A percentile compares a stretch with the other conserved stretches of the same genome.
These are phyloP conservation scores for Capsicum pubescens DNA, from an alignment of 257 asterid species.

Conservation along the genomic window DNA sequence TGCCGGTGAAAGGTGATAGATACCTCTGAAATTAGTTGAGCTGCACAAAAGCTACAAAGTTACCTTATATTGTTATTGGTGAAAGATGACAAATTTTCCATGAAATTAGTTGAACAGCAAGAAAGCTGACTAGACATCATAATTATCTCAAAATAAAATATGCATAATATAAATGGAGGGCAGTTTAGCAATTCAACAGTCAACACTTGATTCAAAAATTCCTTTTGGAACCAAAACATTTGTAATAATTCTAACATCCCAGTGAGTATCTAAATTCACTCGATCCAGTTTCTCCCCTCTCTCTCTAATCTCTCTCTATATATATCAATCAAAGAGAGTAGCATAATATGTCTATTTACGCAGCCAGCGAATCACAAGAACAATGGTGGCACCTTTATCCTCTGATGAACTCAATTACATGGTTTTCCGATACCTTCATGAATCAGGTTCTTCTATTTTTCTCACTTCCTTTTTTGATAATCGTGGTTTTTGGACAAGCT, in stretches of 20 bases:
- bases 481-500: too few relatives aligned
- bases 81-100: too few relatives aligned
- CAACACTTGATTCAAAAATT: not conserved
- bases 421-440: constrained; percentile 83
- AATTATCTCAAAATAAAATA: too few relatives aligned
- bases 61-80: too few relatives aligned
- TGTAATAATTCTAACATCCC: not conserved
- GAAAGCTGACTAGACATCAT: too few relatives aligned
- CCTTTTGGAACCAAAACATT: not conserved
- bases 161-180: not conserved
- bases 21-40: too few relatives aligned
- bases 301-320: not conserved
- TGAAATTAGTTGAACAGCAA: too few relatives aligned
- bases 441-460: constrained; percentile 60
- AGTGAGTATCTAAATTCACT: not conserved
- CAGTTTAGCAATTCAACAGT: not conserved
- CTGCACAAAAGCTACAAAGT: too few relatives aligned
- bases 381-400: constrained; percentile 68
- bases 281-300: not conserved
- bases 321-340: not conserved
- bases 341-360: not conserved
- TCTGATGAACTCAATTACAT: constrained; percentile 78
- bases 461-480: too few relatives aligned
- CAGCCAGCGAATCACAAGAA: constrained; percentile 34
- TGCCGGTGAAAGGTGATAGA: too few relatives aligned